Evolutionary conservation across 225 moss, liverwort and hornwort species (phyloP).

Genomic region (Lunularia cruciata): DNA sequence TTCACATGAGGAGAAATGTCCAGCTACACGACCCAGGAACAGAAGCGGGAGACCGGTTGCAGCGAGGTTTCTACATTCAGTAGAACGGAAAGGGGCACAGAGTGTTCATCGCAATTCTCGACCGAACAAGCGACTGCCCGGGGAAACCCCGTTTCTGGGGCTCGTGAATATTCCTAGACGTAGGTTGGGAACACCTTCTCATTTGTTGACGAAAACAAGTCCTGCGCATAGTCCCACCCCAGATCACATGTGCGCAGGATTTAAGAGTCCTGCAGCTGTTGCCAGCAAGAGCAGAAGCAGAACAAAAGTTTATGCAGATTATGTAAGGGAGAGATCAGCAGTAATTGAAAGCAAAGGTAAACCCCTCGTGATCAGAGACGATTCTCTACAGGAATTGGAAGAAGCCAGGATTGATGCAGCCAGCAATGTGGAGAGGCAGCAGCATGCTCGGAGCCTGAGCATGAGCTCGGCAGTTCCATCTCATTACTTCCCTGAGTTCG

Average conservation of each 20-base stretch:
- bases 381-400: constrained; percentile 3
- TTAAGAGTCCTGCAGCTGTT: too few relatives aligned
- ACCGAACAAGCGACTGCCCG: not conserved
- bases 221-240: constrained; percentile 20
- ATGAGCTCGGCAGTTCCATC: constrained; percentile 29
- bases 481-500: constrained; percentile 49
- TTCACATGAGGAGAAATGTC: constrained; percentile 16
- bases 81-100: not conserved
- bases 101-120: not conserved
- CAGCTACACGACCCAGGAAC: constrained; percentile 6
- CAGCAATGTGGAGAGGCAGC: constrained; percentile 5
- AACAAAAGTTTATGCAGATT: constrained; percentile 23
- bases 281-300: not conserved
- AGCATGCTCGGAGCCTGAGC: constrained; percentile 26
- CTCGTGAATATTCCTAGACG: constrained; percentile 26
- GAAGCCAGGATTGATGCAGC: not conserved
- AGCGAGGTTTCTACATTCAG: constrained; percentile 39
- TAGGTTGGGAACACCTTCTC: constrained; percentile 37
- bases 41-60: constrained; percentile 42
- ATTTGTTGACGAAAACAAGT: constrained; percentile 25
- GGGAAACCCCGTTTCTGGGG: constrained; percentile 18
- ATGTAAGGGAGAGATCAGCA: constrained; percentile 21
- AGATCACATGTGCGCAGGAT: constrained; percentile 3
- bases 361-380: not conserved
- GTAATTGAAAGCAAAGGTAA: constrained; percentile 5